Evolutionary conservation across 2,329 filamentous ascomycete genomes (phyloP).

Genomic region (Biscogniauxia sp.): DNA sequence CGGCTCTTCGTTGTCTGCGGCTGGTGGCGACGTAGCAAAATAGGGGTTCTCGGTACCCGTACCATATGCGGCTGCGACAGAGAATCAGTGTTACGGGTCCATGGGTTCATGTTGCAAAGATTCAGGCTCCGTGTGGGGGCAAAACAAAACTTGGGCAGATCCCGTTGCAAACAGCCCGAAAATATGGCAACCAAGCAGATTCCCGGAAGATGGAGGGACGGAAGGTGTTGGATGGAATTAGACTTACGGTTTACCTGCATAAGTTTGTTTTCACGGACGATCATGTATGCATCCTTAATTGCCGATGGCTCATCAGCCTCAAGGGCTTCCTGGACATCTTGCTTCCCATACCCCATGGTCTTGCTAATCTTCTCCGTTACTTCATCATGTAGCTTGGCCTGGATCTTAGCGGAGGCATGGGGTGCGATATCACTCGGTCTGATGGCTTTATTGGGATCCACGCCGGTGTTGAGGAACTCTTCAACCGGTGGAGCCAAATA

Average conservation of each 20-base stretch:
- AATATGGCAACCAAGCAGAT: not conserved
- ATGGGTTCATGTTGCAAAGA: not conserved
- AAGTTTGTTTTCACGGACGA: constrained; percentile 94
- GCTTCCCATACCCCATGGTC: constrained; percentile 95
- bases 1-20: constrained; percentile 47
- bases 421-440: constrained; percentile 78
- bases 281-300: constrained; percentile 98
- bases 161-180: not conserved
- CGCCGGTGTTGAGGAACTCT: constrained; percentile 91
- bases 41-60: constrained; percentile 42
- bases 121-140: not conserved
- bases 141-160: not conserved
- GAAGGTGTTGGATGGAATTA: not conserved
- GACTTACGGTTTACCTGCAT: constrained; percentile 91
- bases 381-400: constrained; percentile 86
- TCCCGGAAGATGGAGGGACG: constrained; percentile 2
- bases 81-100: not conserved
- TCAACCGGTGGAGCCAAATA: constrained; percentile 87
- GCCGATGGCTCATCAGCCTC: constrained; percentile 91
- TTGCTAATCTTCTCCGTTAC: constrained; percentile 95
- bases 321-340: constrained; percentile 91
- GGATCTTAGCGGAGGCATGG: constrained; percentile 71
- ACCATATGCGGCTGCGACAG: constrained; percentile 44
- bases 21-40: constrained; percentile 45
- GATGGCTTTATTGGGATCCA: constrained; percentile 89